Evolutionary conservation across 495 filamentous ascomycete species (phyloP), one percentile per base, ranked within the genome.

Genomic region (Cairneyella variabilis): DNA sequence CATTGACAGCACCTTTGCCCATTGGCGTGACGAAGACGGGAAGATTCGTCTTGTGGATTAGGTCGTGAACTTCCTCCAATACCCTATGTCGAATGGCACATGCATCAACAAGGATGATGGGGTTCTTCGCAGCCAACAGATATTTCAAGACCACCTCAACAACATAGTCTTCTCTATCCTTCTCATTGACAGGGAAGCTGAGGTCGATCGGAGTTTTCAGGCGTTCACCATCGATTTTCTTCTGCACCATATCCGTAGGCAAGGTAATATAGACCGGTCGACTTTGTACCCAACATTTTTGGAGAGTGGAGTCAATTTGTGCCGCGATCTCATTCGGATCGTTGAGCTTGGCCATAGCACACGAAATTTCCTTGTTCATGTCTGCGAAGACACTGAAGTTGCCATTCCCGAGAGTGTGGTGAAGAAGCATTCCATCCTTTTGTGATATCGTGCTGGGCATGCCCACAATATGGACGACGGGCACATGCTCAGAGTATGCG

Each of bases 391-490:
- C 88, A 51, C 86, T 82, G 60, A 88, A 93, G 64, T 93, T 85
- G 25, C 91, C 91, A 63, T 96, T 93, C 27, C 90, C 91, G 12
- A 97, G 83, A 1, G 91, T 95, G 69, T 97, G 92, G 65, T 97
- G 92, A 11, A 97, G 75, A n/a, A 95, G 72, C 65, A 83, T 74
- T 58, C 80, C 79, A 54, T 78, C 71, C 44, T 69, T 71, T 62
- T 86, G 83, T 5, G 79, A 76, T 38, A 73, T 63, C 26, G 76
- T 86, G 6, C 76, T 75, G 0, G 85, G 86, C 38, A 77, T 78
- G 2, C 90, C 90, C 27, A 95, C 88, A 47, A 95, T 88, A 63
- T 95, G 90, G 18, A 92, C 78, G 11, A 95, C 72, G 0, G 88
- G 86, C 1, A 90, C 82, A 54, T 80, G 79, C 67, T 95, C 89